Base-by-base conservation (phyloP, 2,329 filamentous ascomycete species). In the Sphaerostilbella broomeana region DNA sequence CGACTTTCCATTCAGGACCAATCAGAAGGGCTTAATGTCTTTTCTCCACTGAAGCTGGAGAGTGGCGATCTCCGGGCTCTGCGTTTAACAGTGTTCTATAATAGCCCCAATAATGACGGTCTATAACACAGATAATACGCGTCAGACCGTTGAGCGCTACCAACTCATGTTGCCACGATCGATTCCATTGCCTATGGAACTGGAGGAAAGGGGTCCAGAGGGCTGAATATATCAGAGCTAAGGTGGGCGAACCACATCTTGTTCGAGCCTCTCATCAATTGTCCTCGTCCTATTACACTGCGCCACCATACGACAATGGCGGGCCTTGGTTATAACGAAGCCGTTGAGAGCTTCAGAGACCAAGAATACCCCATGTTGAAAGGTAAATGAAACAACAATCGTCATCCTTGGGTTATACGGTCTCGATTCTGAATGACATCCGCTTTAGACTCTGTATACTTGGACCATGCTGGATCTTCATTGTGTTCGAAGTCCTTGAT, bases 401-500 rank as follows among this genome's bases (percentile, higher is more conserved):
- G n/a, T n/a, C n/a, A n/a, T n/a, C n/a, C n/a, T n/a, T n/a, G n/a
- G n/a, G n/a, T n/a, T n/a, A n/a, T n/a, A n/a, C n/a, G 10, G 20
- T 38, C 27, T 11, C n/a, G 1, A 15, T 38, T 10, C 28, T 38
- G 26, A 38, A 28, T 21, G 29, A 2, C 18, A 4, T 26, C 7
- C 15, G 15, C 3, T 7, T 20, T 39, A 90, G 86, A 75, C 37
- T 78, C 77, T 8, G 71, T 81, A 32, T 97, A 95, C 59, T 80
- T 97, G 41, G 90, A 97, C 53, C 89, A 97, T 81, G 88, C 88
- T 0, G 90, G 88, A n/a, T 86, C 86, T n/a, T 90, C 89, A 0
- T 69, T 84, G 1, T 86, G 84, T 56, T 70, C 87, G 28, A 90
- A 84, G 59, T 88, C 85, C 20, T 64, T 92, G 17, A 80, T 97